phyloP scores from a whole-genome alignment of 2,329 filamentous ascomycete genomes.

The Cytospora piceicola region DNA sequence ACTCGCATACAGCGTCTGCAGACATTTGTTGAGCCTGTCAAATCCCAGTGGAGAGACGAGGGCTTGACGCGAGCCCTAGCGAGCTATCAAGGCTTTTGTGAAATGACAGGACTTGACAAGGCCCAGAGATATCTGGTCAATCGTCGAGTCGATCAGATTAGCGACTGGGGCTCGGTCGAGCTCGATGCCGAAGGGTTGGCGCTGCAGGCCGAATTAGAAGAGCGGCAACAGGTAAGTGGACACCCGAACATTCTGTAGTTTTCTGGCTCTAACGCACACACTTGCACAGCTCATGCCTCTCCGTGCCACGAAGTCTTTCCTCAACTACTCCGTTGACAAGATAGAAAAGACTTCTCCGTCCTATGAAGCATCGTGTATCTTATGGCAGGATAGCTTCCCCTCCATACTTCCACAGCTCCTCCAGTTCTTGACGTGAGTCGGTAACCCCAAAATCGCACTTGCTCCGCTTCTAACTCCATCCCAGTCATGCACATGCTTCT shows the following conservation, averaged over 20 bases:
- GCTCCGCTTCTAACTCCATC: constrained; percentile 25
- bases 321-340: constrained; percentile 92
- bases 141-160: constrained; percentile 72
- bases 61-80: constrained; percentile 70
- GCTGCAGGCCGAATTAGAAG: constrained; percentile 77
- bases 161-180: constrained; percentile 79
- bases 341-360: constrained; percentile 73
- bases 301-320: constrained; percentile 84
- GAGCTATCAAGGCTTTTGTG: constrained; percentile 78
- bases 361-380: constrained; percentile 73
- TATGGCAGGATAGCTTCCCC: constrained; percentile 88
- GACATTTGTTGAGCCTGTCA: constrained; percentile 81
- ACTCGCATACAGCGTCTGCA: constrained; percentile 72
- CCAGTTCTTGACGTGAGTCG: constrained; percentile 71
- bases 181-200: constrained; percentile 79
- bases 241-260: neutral
- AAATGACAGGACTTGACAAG: constrained; percentile 76
- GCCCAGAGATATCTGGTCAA: constrained; percentile 78
- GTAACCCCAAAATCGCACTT: neutral
- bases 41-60: constrained; percentile 76
- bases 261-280: neutral
- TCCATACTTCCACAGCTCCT: constrained; percentile 84
- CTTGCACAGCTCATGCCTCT: constrained; percentile 68
- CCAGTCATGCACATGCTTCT: constrained; percentile 84
- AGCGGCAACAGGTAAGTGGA: constrained; percentile 67